Percentiles rank a stretch among this genome's conserved stretches.
Conservation (phyloP, 1,139 yeast species). For the Hansenula lynferdii region DNA sequence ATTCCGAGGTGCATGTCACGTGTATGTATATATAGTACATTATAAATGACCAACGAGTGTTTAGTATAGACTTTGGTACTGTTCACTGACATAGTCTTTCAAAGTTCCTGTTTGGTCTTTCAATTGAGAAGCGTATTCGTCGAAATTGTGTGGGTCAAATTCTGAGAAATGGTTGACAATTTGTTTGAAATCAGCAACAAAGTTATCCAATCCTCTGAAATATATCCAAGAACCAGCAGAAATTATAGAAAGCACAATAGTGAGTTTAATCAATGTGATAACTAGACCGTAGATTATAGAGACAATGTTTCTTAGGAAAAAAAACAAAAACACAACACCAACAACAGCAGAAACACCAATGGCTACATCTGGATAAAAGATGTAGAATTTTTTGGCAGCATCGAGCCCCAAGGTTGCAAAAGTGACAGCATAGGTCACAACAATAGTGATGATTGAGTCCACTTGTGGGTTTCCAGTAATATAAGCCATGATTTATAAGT, state of each 20-base stretch:
- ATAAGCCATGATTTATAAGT: constrained; percentile 4
- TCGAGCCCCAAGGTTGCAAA: not conserved
- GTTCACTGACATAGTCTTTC: not conserved
- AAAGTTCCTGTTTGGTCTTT: not conserved
- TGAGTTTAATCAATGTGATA: constrained; percentile 12
- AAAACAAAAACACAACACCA: constrained; percentile 10
- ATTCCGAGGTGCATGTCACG: not conserved
- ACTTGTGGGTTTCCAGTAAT: constrained; percentile 18
- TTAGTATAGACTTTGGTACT: not conserved
- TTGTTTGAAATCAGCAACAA: constrained; percentile 10
- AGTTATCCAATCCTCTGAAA: constrained; percentile 15
- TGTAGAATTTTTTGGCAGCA: constrained; percentile 4
- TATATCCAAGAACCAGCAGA: constrained; percentile 16
- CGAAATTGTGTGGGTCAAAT: not conserved
- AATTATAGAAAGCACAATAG: constrained; percentile 6
- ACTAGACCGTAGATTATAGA: constrained; percentile 14
- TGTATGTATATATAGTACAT: not conserved
- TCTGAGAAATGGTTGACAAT: constrained; percentile 3
- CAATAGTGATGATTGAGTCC: constrained; percentile 14
- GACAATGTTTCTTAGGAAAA: constrained; percentile 17
- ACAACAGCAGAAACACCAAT: constrained; percentile 5
- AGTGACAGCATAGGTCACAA: constrained; percentile 3
- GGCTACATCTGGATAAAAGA: constrained; percentile 17
- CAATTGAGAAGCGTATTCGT: not conserved
- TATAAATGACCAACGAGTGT: too few species aligned